Percentiles rank a stretch among this genome's conserved stretches.
Evolutionary conservation across 352 stramenopile species (phyloP).

Genomic region (Pythium graminicola): DNA sequence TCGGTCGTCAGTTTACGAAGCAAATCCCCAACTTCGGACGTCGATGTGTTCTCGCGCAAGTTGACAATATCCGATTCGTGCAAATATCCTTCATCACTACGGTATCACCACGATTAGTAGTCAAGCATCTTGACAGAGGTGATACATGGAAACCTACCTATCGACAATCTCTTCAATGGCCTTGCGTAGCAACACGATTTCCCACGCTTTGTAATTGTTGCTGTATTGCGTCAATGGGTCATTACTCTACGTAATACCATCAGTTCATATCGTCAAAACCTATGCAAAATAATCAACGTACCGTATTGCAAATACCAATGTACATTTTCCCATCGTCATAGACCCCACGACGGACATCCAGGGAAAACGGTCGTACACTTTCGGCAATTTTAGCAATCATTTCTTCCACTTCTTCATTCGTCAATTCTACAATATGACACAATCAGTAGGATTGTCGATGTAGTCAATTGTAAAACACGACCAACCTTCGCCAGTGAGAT

Average conservation of each 20-base stretch:
- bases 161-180: slow-evolving; percentile 79
- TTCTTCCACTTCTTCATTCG: slow-evolving; percentile 43
- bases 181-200: slow-evolving; percentile 80
- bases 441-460: too few species aligned
- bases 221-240: slow-evolving; percentile 67
- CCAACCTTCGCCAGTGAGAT: slow-evolving; percentile 61
- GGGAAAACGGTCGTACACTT: slow-evolving; percentile 53
- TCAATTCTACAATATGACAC: slow-evolving; percentile 31
- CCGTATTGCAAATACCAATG: slow-evolving; percentile 71
- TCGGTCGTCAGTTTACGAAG: slow-evolving; percentile 56
- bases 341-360: slow-evolving; percentile 68
- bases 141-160: slow-evolving; percentile 21
- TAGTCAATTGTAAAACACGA: too few species aligned
- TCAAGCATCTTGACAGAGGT: too few species aligned
- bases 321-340: slow-evolving; percentile 84
- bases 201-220: slow-evolving; percentile 74
- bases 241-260: slow-evolving; percentile 41
- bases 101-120: neutral
- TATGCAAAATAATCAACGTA: slow-evolving; percentile 16
- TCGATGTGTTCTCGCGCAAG: slow-evolving; percentile 56
- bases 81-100: slow-evolving; percentile 54
- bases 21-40: slow-evolving; percentile 59
- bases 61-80: slow-evolving; percentile 67
- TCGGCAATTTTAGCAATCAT: slow-evolving; percentile 57
- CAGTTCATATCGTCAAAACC: too few species aligned